Evolutionary conservation across 495 filamentous ascomycete species (phyloP).

Genomic region (Polyplosphaeria fusca): DNA sequence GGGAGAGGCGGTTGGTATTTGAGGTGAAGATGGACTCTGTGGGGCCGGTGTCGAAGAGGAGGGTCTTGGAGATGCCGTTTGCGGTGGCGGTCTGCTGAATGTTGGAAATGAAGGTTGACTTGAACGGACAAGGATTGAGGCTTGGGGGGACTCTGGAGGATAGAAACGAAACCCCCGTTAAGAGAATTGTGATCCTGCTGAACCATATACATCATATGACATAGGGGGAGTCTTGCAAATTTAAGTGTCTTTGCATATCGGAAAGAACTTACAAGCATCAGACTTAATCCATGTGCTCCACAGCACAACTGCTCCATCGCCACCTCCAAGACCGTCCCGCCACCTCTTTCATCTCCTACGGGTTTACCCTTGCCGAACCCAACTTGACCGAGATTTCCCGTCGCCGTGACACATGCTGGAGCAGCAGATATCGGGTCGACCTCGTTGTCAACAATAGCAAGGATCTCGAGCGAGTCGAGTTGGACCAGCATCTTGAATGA

Average conservation of each 20-base stretch:
- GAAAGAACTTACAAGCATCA: slow-evolving; percentile 51
- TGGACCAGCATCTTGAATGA: slow-evolving; percentile 8
- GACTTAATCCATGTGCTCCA: slow-evolving; percentile 57
- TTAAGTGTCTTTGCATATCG: not conserved
- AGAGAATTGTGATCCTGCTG: no score
- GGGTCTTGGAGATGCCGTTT: slow-evolving; percentile 49
- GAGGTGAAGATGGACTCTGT: slow-evolving; percentile 56
- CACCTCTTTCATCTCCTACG: slow-evolving; percentile 5
- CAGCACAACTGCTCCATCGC: slow-evolving; percentile 56
- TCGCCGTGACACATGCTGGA: slow-evolving; percentile 29
- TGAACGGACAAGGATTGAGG: no score
- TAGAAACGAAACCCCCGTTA: no score
- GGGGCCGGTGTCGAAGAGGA: slow-evolving; percentile 61
- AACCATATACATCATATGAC: no score
- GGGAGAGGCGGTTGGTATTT: slow-evolving; percentile 51
- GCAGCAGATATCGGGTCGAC: slow-evolving; percentile 55
- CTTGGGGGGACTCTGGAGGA: no score
- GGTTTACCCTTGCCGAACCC: not conserved
- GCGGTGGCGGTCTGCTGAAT: slow-evolving; percentile 59
- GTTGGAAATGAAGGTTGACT: no score
- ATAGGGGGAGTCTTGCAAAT: not conserved
- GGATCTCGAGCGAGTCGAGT: slow-evolving; percentile 50
- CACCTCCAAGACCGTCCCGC: not conserved
- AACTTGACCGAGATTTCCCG: not conserved
- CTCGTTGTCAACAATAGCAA: slow-evolving; percentile 57